Percentiles rank a stretch among this genome's conserved stretches.
phyloP scores from a whole-genome alignment of 1,139 yeast species.

The Blastobotrys illinoisensis region DNA sequence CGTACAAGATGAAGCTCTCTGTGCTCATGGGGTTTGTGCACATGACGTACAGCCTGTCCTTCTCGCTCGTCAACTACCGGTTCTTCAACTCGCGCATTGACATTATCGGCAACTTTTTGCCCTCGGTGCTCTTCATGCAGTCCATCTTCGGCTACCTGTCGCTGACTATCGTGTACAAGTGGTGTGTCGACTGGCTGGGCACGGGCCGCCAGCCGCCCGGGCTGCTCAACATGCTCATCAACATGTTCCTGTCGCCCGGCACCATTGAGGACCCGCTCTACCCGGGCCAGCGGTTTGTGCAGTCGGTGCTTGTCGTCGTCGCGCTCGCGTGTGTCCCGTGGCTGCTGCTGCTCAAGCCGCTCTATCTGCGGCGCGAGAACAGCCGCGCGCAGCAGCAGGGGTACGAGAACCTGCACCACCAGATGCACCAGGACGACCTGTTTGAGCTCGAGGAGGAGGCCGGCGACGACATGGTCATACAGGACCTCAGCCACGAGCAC shows the following conservation, averaged over 20 bases:
- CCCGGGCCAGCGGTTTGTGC: slow-evolving; percentile 79
- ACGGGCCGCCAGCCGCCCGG: slow-evolving; percentile 82
- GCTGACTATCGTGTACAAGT: slow-evolving; percentile 80
- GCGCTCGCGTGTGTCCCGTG: slow-evolving; percentile 94
- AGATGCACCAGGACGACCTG: slow-evolving; percentile 11
- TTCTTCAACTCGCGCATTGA: slow-evolving; percentile 75
- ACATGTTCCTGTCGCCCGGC: slow-evolving; percentile 95
- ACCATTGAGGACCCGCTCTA: slow-evolving; percentile 75
- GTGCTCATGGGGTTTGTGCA: slow-evolving; percentile 91
- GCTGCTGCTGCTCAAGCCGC: slow-evolving; percentile 81
- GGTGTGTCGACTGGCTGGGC: slow-evolving; percentile 90
- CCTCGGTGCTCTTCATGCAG: slow-evolving; percentile 92
- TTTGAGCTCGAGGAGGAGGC: slow-evolving; percentile 22
- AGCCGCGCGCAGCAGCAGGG: slow-evolving; percentile 19
- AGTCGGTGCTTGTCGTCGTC: slow-evolving; percentile 61
- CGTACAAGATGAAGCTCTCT: slow-evolving; percentile 94
- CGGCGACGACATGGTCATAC: slow-evolving; percentile 23
- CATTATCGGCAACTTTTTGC: slow-evolving; percentile 86
- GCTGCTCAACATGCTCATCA: slow-evolving; percentile 85
- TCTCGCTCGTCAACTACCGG: slow-evolving; percentile 76
- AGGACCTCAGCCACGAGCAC: slow-evolving; percentile 20
- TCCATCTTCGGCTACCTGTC: slow-evolving; percentile 90
- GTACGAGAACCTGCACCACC: slow-evolving; percentile 12
- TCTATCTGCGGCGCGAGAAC: slow-evolving; percentile 52
- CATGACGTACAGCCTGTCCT: slow-evolving; percentile 85